Evolutionary conservation across 108 stramenopile genomes (phyloP), one percentile per base, ranked within the genome.

Genomic region (Aurantiochytrium sp.): DNA sequence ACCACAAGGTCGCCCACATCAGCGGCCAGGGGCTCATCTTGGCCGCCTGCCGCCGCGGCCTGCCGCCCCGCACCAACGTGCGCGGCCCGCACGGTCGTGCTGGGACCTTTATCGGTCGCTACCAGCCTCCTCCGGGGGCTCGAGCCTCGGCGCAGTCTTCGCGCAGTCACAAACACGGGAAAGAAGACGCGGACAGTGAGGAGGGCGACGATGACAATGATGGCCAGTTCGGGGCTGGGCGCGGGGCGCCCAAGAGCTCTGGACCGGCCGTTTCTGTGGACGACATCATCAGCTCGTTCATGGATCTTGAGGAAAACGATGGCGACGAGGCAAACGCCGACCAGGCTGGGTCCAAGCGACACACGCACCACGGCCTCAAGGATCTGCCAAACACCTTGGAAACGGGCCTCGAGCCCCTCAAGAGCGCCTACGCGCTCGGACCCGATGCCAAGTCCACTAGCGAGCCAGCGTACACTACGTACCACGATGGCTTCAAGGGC

Each of bases 381-480:
- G 27, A 81, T 17, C 6, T 41, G 73, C 45, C 45, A 81, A 2
- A 81, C 17, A 41, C 21, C 6, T 12, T 81, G 21, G 73, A 39
- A 37, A 81, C 73, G n/a, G 45, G 45, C n/a, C 19, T 81, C 36
- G 73, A 48, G 12, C 73, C 73, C 30, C 24, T 88, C 12, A 32
- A n/a, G 52, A 90, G 90, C 37, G 89, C 89, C 22, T 90, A 90
- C 41, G 89, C 90, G 8, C 69, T 89, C 37, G 73, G 81, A 37
- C 81, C 89, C 27, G 39, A 87, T 12, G 52, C 52, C 5, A 81
- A 42, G 39, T 86, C 87, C 6, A 90, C 90, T 4, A 89, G 89
- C 32, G 90, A 90, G 89, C 90, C 90, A 45, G 90, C 90, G 8
- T 90, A 88, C 54, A 90, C 89, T 22, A 88, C 24, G 4, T 90